These are phyloP conservation scores for Avena atlantica DNA, from an alignment of 176 grass and related monocot genomes.

Conservation along the genomic window DNA sequence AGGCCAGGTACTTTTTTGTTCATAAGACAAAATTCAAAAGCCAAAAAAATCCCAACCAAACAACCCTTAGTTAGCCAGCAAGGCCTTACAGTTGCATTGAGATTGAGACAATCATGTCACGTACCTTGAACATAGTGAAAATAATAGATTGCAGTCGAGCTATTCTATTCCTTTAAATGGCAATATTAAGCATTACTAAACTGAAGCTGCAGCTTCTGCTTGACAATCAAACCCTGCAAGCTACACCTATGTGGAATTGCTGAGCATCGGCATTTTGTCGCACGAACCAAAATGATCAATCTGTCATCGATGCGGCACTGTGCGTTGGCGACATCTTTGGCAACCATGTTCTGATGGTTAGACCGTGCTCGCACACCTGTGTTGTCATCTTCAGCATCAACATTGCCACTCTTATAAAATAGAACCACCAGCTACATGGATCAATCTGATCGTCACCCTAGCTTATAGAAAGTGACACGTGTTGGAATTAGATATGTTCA, in stretches of 20 bases:
- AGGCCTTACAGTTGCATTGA: neutral
- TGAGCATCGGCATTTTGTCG: too few species aligned
- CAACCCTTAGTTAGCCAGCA: too few species aligned
- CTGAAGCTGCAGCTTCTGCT: neutral
- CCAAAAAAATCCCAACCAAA: too few species aligned
- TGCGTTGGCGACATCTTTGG: neutral
- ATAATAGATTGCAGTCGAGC: neutral
- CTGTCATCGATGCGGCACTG: too few species aligned
- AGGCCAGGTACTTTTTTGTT: too few species aligned
- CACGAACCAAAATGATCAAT: too few species aligned
- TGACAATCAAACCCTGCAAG: neutral
- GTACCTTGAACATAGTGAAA: neutral
- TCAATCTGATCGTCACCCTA: neutral
- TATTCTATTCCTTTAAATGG: neutral
- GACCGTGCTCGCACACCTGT: neutral
- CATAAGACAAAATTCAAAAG: too few species aligned
- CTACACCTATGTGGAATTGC: neutral
- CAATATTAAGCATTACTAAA: neutral
- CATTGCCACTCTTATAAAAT: neutral
- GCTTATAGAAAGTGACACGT: neutral
- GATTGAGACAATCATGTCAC: neutral
- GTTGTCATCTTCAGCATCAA: neutral
- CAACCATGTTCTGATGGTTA: neutral
- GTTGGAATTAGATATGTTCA: neutral
- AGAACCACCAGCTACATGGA: neutral